A percentile compares a stretch with the other conserved stretches of the same genome.
Conservation (phyloP, 2,329 filamentous ascomycete species). For the Penicillium brasilianum region DNA sequence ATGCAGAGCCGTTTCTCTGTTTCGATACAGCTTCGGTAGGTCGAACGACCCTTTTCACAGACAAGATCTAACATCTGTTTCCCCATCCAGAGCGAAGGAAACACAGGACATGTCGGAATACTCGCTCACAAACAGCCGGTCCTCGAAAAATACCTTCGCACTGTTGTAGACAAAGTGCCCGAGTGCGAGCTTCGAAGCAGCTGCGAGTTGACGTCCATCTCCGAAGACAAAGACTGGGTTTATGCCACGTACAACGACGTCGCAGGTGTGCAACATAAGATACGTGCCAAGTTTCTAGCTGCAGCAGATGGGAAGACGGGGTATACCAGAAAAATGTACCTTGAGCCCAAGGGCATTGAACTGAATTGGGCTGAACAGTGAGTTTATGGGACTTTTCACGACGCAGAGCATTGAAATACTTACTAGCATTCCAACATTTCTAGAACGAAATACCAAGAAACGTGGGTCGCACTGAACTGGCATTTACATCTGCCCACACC, state of each 20-base stretch:
- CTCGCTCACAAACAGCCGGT: conserved; percentile 39
- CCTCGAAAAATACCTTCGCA: conserved; percentile 30
- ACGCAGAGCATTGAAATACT: conserved; percentile 1
- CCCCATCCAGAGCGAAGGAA: conserved; percentile 31
- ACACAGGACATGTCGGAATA: conserved; percentile 38
- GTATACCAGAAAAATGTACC: conserved; percentile 52
- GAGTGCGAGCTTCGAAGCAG: conserved; percentile 13
- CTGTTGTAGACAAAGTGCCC: not conserved
- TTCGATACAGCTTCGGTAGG: conserved; percentile 18
- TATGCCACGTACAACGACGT: conserved; percentile 11
- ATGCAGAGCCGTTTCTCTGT: conserved; percentile 13
- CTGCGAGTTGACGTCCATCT: conserved; percentile 15
- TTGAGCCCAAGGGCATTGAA: conserved; percentile 50
- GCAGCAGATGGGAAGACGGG: conserved; percentile 58
- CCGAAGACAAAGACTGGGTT: conserved; percentile 18
- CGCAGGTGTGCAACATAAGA: not conserved
- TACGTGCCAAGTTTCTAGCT: conserved; percentile 40
- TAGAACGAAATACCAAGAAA: conserved; percentile 34
- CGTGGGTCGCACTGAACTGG: conserved; percentile 57
- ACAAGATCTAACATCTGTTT: not conserved
- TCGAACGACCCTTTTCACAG: not conserved
- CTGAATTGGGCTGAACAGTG: conserved; percentile 38
- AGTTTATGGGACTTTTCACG: not conserved
- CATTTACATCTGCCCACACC: conserved; percentile 51
- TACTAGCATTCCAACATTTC: not conserved